Base-by-base conservation (phyloP, 176 grass and related monocot species). In the Eragrostis curvula region DNA sequence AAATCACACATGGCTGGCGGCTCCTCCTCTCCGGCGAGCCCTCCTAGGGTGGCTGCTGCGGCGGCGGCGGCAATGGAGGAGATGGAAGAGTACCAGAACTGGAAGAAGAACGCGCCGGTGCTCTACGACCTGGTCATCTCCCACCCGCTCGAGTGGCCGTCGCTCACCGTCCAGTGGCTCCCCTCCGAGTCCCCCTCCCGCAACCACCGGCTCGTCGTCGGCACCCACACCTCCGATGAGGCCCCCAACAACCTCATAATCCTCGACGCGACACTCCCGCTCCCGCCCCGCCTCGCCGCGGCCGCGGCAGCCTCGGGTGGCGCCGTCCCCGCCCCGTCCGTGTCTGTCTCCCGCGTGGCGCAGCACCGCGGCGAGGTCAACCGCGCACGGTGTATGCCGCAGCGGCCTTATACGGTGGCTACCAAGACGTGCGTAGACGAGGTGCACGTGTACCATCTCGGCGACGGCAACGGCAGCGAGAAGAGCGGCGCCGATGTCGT, bases 61-160 rank as follows among this genome's bases (percentile, higher is more conserved):
- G 27, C 59, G 0, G 25, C 41, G 7, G 68, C 65, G 9, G 29
- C 59, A 11, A 65, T 62, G 27, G 50, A 16, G 81, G 89, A 75
- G 48, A 75, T 73, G 41, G 93, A 93, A 70, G 95, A 98, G 75
- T 91, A 86, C 79, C 71, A 40, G n/a, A 92, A 95, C 68, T 98
- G 96, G 96, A 96, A 90, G 91, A 98, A 90, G 85, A 98, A 98
- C 77, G 83, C 90, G 16, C 72, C 96, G 51, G 88, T 95, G 67
- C 90, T 98, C 55, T 98, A 98, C 87, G 96, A 98, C 79, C 87
- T 98, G 18, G 89, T 98, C 75, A 90, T 98, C 75, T 96, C 96
- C 29, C 93, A 93, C 79, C 79, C 89, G 55, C 88, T 98, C 52
- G 92, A 93, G 59, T 95, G 96, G 96, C 90, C 96, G 14, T 98